Base-by-base conservation (phyloP, 1,284 basidiomycete genomes). In the Singerocomus rubriflavus region DNA sequence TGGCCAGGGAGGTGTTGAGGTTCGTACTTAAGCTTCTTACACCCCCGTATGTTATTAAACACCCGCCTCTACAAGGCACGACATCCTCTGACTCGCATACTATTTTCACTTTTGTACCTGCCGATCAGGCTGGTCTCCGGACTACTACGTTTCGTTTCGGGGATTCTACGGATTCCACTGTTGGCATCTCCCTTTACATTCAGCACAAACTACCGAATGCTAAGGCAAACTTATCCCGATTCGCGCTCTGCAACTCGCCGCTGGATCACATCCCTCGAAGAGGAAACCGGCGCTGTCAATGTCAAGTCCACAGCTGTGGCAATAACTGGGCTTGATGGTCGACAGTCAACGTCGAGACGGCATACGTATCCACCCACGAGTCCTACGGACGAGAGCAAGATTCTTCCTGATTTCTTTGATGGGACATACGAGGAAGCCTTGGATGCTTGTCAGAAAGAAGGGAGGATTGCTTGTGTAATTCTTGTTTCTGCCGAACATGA, bases 401-500 rank as follows among this genome's bases (percentile, higher is more conserved):
- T 79, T 11, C 71, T 94, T 0, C 91, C 92, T 0, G 87, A 92
- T 53, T 94, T 97, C 71, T 84, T 78, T 46, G 67, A 88, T 5
- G 87, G 88, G 0, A 77, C 82, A n/a, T 98, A 98, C 65, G 90
- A 95, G 55, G 80, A 87, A 7, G 88, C 88, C 37, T 70, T 96
- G 53, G 77, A 80, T 42, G 65, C 69, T 14, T 88, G 91, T 52
- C 81, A 92, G 64, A 79, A 76, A 46, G 85, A 95, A 41, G 73
- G 80, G 25, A 81, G 81, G 66, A 78, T 97, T 41, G 85, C 88
- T 0, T 88, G 91, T 59, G 80, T 95, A 1, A 71, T 98, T 1
- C 74, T 98, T n/a, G 85, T 93, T 43, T 93, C 90, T 61, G 83
- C 84, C 33, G 93, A 97, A 62, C 94, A 98, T 60, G 91, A 96